These are phyloP conservation scores for Fusarium abutilonis DNA, from an alignment of 2,329 filamentous ascomycete genomes.

Conservation along the genomic window DNA sequence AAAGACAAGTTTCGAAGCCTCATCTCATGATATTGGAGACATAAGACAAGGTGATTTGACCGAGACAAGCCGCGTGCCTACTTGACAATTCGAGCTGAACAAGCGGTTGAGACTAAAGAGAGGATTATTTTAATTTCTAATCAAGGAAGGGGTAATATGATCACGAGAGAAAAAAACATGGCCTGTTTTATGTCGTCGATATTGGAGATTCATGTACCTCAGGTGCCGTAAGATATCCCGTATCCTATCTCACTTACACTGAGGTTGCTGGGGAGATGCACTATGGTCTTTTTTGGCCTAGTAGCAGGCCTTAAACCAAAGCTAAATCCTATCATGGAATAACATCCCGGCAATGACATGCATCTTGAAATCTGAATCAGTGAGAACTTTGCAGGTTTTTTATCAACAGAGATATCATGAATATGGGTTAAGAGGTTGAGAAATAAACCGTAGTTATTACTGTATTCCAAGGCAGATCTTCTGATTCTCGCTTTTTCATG, in stretches of 20 bases:
- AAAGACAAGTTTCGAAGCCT: not conserved
- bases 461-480: not conserved
- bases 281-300: slow-evolving; percentile 23
- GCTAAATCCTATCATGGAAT: slow-evolving; percentile 11
- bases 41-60: not conserved
- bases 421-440: not conserved
- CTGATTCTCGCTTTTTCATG: slow-evolving; percentile 14
- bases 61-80: slow-evolving; percentile 25
- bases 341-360: not conserved
- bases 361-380: not conserved
- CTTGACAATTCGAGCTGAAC: slow-evolving; percentile 4
- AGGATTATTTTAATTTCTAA: not conserved
- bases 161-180: slow-evolving; percentile 4
- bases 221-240: not conserved
- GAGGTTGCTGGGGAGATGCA: slow-evolving; percentile 28
- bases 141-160: slow-evolving; percentile 1
- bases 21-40: not conserved
- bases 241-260: not conserved
- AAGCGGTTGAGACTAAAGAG: not conserved
- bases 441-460: not conserved
- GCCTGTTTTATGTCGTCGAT: not conserved
- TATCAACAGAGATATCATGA: not conserved
- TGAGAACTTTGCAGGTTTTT: not conserved
- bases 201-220: slow-evolving; percentile 4
- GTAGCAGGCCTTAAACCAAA: slow-evolving; percentile 17